Evolutionary conservation across 768 basidiomycete species (phyloP).

Genomic region (Clitopilus hobsonii): DNA sequence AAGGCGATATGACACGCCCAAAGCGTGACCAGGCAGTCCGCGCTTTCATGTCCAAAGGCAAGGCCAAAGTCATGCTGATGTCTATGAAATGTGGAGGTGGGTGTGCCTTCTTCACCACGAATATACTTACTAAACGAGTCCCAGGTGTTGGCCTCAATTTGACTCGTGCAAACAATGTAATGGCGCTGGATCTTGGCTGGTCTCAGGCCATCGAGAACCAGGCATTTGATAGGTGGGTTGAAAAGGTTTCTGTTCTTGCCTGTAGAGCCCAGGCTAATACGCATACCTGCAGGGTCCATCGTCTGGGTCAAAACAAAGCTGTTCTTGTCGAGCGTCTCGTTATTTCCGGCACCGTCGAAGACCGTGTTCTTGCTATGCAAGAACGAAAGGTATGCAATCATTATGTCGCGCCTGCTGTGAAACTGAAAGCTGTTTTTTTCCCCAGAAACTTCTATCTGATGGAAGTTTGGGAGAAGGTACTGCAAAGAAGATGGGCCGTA

Average conservation of each 20-base stretch:
- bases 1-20: conserved; percentile 52
- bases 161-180: conserved; percentile 60
- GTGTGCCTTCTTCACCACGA: background rate
- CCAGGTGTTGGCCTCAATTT: conserved; percentile 51
- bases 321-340: conserved; percentile 55
- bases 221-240: conserved; percentile 44
- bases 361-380: conserved; percentile 64
- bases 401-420: too few species aligned
- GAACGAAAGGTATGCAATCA: conserved; percentile 45
- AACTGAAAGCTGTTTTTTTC: too few species aligned
- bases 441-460: conserved; percentile 50
- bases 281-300: conserved; percentile 31
- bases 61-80: conserved; percentile 57
- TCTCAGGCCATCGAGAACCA: conserved; percentile 59
- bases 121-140: background rate
- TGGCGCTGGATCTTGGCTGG: conserved; percentile 62
- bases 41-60: conserved; percentile 57
- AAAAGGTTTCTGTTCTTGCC: conserved; percentile 7
- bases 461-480: conserved; percentile 58
- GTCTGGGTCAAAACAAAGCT: conserved; percentile 48
- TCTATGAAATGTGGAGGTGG: conserved; percentile 59
- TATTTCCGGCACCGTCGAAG: conserved; percentile 59
- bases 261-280: background rate
- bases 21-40: conserved; percentile 52
- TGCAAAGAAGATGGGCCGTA: conserved; percentile 53